Evolutionary conservation across 371 early-diverging fungal species (phyloP).

Genomic region (Mucor racemosus): DNA sequence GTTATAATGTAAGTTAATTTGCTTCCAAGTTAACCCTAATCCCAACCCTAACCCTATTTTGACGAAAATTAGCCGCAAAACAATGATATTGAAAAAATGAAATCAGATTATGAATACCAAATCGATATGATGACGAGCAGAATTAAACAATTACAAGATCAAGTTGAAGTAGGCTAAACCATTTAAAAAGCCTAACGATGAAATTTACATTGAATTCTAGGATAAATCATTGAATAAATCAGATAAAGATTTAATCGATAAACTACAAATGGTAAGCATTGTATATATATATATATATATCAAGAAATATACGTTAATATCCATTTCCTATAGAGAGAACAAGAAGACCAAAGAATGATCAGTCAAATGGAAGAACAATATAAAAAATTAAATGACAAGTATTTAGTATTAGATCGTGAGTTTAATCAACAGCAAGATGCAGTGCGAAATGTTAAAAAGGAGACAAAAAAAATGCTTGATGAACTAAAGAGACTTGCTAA

Average conservation of each 20-base stretch:
- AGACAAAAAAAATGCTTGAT: conserved; percentile 72
- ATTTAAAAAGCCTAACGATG: background rate
- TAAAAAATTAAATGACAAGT: conserved; percentile 36
- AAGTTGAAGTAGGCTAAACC: conserved; percentile 10
- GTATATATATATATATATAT: background rate
- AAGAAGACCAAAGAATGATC: conserved; percentile 19
- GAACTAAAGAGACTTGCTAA: conserved; percentile 69
- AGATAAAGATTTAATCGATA: background rate
- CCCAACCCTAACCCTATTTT: background rate
- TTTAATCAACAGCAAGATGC: conserved; percentile 64
- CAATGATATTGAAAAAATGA: conserved; percentile 33
- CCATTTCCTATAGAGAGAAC: conserved; percentile 4
- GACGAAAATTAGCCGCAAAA: background rate
- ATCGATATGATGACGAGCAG: conserved; percentile 49
- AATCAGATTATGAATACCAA: conserved; percentile 66
- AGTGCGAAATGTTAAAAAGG: conserved; percentile 73
- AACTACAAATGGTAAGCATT: background rate
- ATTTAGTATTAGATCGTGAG: conserved; percentile 62
- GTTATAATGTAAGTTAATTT: conserved; percentile 5
- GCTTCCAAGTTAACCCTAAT: background rate
- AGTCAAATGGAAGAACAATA: conserved; percentile 27
- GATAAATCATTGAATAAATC: background rate
- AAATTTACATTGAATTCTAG: background rate
- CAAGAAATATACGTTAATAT: no score
- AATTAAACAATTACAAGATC: conserved; percentile 42